A percentile compares a stretch with the other conserved stretches of the same genome.
Conservation (phyloP, 352 stramenopile genomes). For the Globisporangium camurandrum region DNA sequence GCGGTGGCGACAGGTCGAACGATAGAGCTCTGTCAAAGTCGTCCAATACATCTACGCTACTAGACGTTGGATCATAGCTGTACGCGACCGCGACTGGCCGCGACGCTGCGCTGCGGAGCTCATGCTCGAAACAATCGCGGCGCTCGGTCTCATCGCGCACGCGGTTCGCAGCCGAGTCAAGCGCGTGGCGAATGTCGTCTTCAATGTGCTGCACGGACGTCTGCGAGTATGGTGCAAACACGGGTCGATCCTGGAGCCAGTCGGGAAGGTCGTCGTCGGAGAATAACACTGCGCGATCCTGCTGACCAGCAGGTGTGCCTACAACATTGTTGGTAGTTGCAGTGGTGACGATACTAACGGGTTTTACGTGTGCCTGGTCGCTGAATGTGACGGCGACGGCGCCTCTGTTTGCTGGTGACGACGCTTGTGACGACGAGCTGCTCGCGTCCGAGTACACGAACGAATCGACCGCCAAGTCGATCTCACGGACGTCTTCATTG, state of each 20-base stretch:
- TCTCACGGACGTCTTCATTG: conserved; percentile 3
- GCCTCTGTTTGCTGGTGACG: not conserved
- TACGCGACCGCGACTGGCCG: conserved; percentile 1
- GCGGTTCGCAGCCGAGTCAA: conserved; percentile 36
- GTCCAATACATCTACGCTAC: not conserved
- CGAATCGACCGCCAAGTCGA: conserved; percentile 6
- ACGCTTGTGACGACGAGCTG: not conserved
- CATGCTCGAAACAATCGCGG: conserved; percentile 32
- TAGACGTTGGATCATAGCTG: not conserved
- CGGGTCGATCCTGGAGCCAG: conserved; percentile 12
- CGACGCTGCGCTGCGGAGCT: conserved; percentile 11
- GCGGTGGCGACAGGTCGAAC: too few species aligned
- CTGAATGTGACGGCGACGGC: too few species aligned
- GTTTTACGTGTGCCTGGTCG: too few species aligned
- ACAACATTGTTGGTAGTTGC: not conserved
- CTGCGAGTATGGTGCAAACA: not conserved
- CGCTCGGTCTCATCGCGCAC: conserved; percentile 30
- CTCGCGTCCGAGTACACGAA: conserved; percentile 9
- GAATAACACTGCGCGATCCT: too few species aligned
- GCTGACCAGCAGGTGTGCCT: not conserved
- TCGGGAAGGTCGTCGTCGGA: conserved; percentile 13
- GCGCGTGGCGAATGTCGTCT: conserved; percentile 44
- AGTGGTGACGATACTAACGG: not conserved
- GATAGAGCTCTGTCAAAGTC: not conserved
- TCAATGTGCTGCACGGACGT: conserved; percentile 44